These are phyloP conservation scores for Centrapalus pauciflorus DNA, from an alignment of 129 eudicot genomes.

Conservation along the genomic window DNA sequence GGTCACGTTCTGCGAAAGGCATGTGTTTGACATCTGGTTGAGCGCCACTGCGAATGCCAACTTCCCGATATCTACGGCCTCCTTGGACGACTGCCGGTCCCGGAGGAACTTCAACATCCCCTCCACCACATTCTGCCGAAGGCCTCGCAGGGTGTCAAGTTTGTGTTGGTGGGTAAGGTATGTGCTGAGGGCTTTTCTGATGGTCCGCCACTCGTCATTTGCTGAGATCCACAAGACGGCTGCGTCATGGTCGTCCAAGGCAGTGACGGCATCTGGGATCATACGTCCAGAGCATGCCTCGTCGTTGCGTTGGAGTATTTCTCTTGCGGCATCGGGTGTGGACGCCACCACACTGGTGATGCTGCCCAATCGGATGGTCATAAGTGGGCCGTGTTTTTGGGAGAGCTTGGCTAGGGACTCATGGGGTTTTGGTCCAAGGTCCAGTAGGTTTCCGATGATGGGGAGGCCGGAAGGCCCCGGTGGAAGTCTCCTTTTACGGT, in stretches of 20 bases:
- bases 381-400: conserved; percentile 43
- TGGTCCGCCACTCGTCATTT: conserved; percentile 39
- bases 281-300: conserved; percentile 44
- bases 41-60: conserved; percentile 42
- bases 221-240: conserved; percentile 44
- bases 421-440: conserved; percentile 40
- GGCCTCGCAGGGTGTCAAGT: conserved; percentile 30
- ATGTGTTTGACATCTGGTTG: conserved; percentile 47
- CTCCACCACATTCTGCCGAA: conserved; percentile 30
- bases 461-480: conserved; percentile 38
- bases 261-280: conserved; percentile 35
- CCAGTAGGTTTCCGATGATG: conserved; percentile 42
- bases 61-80: conserved; percentile 34
- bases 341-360: conserved; percentile 51
- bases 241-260: conserved; percentile 19
- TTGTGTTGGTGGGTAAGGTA: conserved; percentile 37
- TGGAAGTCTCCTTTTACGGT: background rate
- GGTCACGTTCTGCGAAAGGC: conserved; percentile 36
- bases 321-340: conserved; percentile 48
- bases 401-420: conserved; percentile 38
- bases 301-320: conserved; percentile 51
- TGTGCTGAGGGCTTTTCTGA: conserved; percentile 35
- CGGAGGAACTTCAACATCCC: conserved; percentile 29
- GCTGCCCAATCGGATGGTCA: conserved; percentile 52
- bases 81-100: conserved; percentile 20